Base-by-base conservation (phyloP, 2,329 filamentous ascomycete species). In the Botrytis pseudocinerea region DNA sequence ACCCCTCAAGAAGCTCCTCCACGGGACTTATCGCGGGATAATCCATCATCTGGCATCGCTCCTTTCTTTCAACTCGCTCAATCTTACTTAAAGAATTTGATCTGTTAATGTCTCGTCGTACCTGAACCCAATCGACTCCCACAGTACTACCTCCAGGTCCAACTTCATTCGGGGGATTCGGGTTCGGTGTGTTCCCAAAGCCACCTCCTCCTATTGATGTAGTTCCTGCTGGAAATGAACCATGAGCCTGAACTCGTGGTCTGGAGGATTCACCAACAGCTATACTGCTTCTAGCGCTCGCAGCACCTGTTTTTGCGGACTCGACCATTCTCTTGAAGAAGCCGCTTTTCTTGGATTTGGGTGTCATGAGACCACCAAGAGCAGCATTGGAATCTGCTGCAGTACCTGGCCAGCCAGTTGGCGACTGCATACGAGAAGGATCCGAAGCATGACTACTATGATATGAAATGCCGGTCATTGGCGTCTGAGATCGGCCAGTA, bases 261-360 rank as follows among this genome's bases (percentile, higher is more conserved):
- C 78, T 77, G 7, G 76, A 85, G 73, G 78, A 84, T 76, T 85
- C 88, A 76, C 88, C 88, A 46, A 89, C 88, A 4, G 91, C 92
- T 76, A 98, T 93, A 76, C 92, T 97, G 76, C 92, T 96, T 75
- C 95, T 89, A 70, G 93, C 94, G 80, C 91, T 97, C 2, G 95
- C 95, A 48, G 97, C 95, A 46, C 94, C 94, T 0, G 95, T 98
- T 84, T 97, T 98, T 25, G 95, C 95, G 3, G 93, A 94, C 76
- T 97, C 95, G 44, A 98, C 89, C 78, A 98, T 95, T 80, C 97
- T 97, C 82, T 95, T 96, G 86, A 98, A 96, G 79, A 98, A 97
- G 66, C 94, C 95, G 75, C 91, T 91, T 82, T 94, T 96, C 76
- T 93, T 94, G 1, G 90, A 86, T 82, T 95, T 92, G 0, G 94